phyloP scores from a whole-genome alignment of 2,329 filamentous ascomycete genomes.

The Stachybotrys chartarum region DNA sequence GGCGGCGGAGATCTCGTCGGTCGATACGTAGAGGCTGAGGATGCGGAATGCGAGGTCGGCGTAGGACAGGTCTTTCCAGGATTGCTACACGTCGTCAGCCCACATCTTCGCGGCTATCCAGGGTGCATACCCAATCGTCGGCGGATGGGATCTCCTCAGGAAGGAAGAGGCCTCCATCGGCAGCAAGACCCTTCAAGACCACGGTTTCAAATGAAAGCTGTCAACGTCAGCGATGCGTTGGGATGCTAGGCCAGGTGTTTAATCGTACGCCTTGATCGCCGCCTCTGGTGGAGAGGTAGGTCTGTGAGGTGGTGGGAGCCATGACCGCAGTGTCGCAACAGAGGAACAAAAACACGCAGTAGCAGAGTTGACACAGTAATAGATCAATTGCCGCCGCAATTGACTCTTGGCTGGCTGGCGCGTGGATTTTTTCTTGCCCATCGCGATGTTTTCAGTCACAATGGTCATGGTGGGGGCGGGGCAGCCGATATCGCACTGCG shows the following conservation, averaged over 20 bases:
- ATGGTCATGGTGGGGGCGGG: neutral
- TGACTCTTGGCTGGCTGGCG: neutral
- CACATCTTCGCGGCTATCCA: constrained; percentile 34
- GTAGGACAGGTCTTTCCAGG: constrained; percentile 75
- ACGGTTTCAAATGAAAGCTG: constrained; percentile 82
- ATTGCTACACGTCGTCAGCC: constrained; percentile 32
- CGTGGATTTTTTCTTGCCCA: neutral
- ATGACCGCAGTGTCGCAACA: neutral
- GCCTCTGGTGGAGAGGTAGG: constrained; percentile 17
- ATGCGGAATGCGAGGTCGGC: constrained; percentile 77
- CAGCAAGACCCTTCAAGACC: constrained; percentile 77
- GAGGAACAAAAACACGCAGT: neutral
- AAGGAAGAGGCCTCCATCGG: constrained; percentile 79
- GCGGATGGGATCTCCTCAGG: constrained; percentile 69
- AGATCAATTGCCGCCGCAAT: neutral
- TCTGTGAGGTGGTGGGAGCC: constrained; percentile 8
- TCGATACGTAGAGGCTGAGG: constrained; percentile 80
- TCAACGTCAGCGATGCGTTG: neutral
- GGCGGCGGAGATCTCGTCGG: constrained; percentile 68
- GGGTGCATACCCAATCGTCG: constrained; percentile 42
- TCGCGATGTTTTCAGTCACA: neutral
- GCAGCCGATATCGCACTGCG: neutral
- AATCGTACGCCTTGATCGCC: constrained; percentile 16
- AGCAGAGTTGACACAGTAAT: neutral
- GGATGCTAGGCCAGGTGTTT: neutral